These are phyloP conservation scores for Echinosophora koreensis DNA, from an alignment of 306 rosid species.

Conservation along the genomic window DNA sequence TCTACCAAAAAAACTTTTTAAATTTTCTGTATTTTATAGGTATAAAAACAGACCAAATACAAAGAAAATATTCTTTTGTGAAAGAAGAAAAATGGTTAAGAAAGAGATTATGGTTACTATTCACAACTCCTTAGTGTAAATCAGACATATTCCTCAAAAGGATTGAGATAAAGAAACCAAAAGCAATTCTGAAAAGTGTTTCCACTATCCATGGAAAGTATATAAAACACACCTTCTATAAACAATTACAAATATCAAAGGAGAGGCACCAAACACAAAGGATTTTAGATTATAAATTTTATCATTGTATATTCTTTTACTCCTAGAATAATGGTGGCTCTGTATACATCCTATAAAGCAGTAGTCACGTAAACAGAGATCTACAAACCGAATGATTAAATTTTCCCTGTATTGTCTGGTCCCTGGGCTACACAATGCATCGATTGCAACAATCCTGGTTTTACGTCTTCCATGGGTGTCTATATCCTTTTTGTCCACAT, in stretches of 20 bases:
- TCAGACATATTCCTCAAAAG: neutral
- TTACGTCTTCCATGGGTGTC: constrained; percentile 78
- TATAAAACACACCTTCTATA: neutral
- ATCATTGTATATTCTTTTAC: neutral
- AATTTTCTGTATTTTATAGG: constrained; percentile 6
- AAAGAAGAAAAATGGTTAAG: constrained; percentile 11
- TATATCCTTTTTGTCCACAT: constrained; percentile 66
- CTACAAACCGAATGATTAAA: constrained; percentile 77
- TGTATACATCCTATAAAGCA: constrained; percentile 16
- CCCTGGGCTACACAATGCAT: constrained; percentile 84
- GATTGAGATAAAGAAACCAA: constrained; percentile 26
- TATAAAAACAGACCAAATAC: constrained; percentile 1
- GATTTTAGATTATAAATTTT: constrained; percentile 17
- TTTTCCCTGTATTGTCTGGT: constrained; percentile 75
- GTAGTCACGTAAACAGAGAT: constrained; percentile 38
- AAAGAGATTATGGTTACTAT: neutral
- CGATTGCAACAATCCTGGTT: constrained; percentile 83
- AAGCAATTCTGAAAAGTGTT: constrained; percentile 19
- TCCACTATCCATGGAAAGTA: constrained; percentile 16
- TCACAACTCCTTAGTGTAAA: constrained; percentile 8
- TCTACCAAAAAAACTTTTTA: neutral
- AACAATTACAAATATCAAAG: constrained; percentile 38
- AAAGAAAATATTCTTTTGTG: neutral
- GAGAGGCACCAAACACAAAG: constrained; percentile 1
- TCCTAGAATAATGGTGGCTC: neutral